Percentiles rank a stretch among this genome's conserved stretches.
phyloP scores from a whole-genome alignment of 1,284 basidiomycete genomes.

The Ganoderma boninense region DNA sequence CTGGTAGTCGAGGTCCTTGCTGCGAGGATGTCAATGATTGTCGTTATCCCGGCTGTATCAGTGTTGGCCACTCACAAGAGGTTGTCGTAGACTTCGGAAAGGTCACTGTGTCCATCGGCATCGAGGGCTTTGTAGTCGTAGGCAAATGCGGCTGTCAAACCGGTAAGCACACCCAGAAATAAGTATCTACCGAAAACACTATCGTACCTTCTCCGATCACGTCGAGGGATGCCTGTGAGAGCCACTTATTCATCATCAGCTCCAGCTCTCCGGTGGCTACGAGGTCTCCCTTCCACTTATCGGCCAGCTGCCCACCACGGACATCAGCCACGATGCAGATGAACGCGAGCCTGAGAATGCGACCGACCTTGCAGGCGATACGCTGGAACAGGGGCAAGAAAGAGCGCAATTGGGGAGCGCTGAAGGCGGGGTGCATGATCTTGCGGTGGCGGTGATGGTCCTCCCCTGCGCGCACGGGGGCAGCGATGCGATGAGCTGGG shows the following conservation, averaged over 20 bases:
- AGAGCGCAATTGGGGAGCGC: constrained; percentile 28
- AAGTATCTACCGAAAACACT: neutral
- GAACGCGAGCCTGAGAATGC: neutral
- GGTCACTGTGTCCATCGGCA: constrained; percentile 11
- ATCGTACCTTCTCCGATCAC: constrained; percentile 41
- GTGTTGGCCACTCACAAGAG: constrained; percentile 40
- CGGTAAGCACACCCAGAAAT: neutral
- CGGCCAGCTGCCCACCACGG: constrained; percentile 20
- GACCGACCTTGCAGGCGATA: constrained; percentile 25
- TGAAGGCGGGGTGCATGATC: constrained; percentile 42
- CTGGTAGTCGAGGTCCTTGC: constrained; percentile 32
- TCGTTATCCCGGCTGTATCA: neutral
- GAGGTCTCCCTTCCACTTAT: constrained; percentile 29
- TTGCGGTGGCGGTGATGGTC: constrained; percentile 40
- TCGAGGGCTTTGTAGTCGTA: constrained; percentile 42
- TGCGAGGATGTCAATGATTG: neutral
- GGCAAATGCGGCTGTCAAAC: constrained; percentile 39
- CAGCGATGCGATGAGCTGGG: too few species aligned
- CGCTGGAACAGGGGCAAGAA: constrained; percentile 36
- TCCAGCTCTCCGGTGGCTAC: constrained; percentile 12
- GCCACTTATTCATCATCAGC: constrained; percentile 31
- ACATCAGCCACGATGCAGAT: neutral
- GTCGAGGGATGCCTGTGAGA: constrained; percentile 43
- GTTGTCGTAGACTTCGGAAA: constrained; percentile 38
- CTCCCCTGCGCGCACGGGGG: constrained; percentile 20